Conservation (phyloP, 192 early-diverging fungal species). For the Entophlyctis luteolus region DNA sequence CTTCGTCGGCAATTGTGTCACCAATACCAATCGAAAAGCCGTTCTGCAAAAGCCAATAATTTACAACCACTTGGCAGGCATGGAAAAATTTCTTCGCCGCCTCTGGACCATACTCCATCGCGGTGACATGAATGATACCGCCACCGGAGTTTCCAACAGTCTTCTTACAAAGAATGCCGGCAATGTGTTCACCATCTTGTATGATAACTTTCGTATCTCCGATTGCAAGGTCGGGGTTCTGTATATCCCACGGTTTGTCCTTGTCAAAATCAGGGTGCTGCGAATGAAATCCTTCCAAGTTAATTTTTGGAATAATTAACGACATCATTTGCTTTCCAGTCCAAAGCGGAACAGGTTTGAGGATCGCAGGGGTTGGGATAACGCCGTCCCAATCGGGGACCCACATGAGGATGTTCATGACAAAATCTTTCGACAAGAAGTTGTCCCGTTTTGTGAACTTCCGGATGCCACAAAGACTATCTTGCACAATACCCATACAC, state of each 20-base stretch:
- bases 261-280: slow-evolving; percentile 76
- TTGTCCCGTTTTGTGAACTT: slow-evolving; percentile 94
- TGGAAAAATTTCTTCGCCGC: slow-evolving; percentile 86
- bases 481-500: slow-evolving; percentile 99
- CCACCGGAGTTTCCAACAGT: slow-evolving; percentile 83
- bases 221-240: slow-evolving; percentile 66
- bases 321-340: slow-evolving; percentile 94
- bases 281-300: slow-evolving; percentile 72
- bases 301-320: slow-evolving; percentile 91
- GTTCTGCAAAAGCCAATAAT: slow-evolving; percentile 91
- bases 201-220: slow-evolving; percentile 89
- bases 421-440: slow-evolving; percentile 78
- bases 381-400: slow-evolving; percentile 93
- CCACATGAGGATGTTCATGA: slow-evolving; percentile 96
- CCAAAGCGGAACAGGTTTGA: slow-evolving; percentile 97
- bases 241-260: slow-evolving; percentile 5
- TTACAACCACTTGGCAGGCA: slow-evolving; percentile 86
- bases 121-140: slow-evolving; percentile 90
- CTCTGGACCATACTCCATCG: slow-evolving; percentile 89
- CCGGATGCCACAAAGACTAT: slow-evolving; percentile 91
- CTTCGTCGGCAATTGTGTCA: slow-evolving; percentile 87
- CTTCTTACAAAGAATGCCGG: slow-evolving; percentile 92
- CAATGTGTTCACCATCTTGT: slow-evolving; percentile 86
- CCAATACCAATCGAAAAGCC: slow-evolving; percentile 97
- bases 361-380: slow-evolving; percentile 86